Base-by-base conservation (phyloP, 176 grass and related monocot genomes). In the Aegilops bicornis region DNA sequence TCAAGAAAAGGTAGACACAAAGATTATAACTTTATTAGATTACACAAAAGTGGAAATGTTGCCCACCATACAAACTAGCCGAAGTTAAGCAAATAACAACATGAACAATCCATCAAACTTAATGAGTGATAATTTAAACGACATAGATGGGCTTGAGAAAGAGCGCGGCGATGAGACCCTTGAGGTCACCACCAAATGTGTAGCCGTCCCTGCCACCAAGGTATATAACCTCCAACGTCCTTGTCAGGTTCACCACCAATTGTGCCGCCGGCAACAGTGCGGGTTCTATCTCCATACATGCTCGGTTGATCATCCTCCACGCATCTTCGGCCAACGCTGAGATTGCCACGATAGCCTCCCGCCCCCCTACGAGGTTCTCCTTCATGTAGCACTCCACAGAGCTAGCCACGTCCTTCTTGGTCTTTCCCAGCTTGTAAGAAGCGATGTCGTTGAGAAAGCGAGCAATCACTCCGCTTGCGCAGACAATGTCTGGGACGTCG, bases 231-330 rank as follows among this genome's bases (percentile, higher is more conserved):
- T 87, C 85, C 10, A 74, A 13, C 22, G 68, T 81, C 69, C 31
- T 81, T 3, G 85, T 81, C 2, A 87, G 85, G 58, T 75, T 87
- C 6, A 87, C 78, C 29, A 87, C 56, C 40, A 87, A 39, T 30
- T 52, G 69, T 30, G 69, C 69, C 0, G 69, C 69, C 2, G 78
- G 78, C 8, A 87, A 14, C 56, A 81, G 40, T 3, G 13, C 20
- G 0, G 14, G 10, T 5, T 75, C 37, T 17, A 86, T 54, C 78
- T 75, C 59, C 40, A 87, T 35, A 69, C 56, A 65, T 10, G 22
- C 60, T n/a, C 15, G 39, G 40, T 81, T 87, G 8, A 87, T 87
- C 20, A 10, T 81, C 69, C 78, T 74, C 85, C 85, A 87, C 1
- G 69, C 39, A 8, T 19, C 5, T 58, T 87, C 78, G 5, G 24